phyloP scores from a whole-genome alignment of 2,329 filamentous ascomycete species.

The Aspergillus calidoustus region DNA sequence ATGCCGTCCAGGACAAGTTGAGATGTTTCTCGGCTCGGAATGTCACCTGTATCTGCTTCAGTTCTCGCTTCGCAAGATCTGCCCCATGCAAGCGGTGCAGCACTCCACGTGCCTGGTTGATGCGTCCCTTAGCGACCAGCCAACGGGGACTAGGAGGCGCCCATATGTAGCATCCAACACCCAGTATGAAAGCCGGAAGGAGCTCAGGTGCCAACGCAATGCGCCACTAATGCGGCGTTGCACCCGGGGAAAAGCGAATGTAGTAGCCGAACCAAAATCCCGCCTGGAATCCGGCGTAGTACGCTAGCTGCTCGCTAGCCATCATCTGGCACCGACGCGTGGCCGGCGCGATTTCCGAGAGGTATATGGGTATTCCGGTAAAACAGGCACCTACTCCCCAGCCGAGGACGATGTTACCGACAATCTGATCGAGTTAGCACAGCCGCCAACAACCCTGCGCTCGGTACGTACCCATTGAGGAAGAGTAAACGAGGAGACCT shows the following conservation, averaged over 20 bases:
- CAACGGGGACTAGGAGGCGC: slow-evolving; percentile 28
- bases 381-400: slow-evolving; percentile 19
- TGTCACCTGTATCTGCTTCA: slow-evolving; percentile 24
- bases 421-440: slow-evolving; percentile 12
- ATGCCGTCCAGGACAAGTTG: slow-evolving; percentile 6
- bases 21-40: slow-evolving; percentile 9
- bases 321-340: slow-evolving; percentile 26
- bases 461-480: slow-evolving; percentile 25
- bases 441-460: background rate
- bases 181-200: slow-evolving; percentile 24
- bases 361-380: slow-evolving; percentile 26
- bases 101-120: slow-evolving; percentile 26
- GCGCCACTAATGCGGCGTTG: slow-evolving; percentile 25
- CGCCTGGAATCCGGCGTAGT: slow-evolving; percentile 24
- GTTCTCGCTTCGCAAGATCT: slow-evolving; percentile 22
- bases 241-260: slow-evolving; percentile 18
- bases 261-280: slow-evolving; percentile 28
- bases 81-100: slow-evolving; percentile 25
- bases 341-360: slow-evolving; percentile 26
- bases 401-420: slow-evolving; percentile 26
- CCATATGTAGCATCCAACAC: slow-evolving; percentile 9
- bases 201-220: slow-evolving; percentile 27
- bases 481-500: slow-evolving; percentile 25
- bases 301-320: slow-evolving; percentile 17
- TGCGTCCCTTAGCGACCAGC: slow-evolving; percentile 26